Conservation (phyloP, 129 eudicot genomes). For the Kitagawia praeruptora region DNA sequence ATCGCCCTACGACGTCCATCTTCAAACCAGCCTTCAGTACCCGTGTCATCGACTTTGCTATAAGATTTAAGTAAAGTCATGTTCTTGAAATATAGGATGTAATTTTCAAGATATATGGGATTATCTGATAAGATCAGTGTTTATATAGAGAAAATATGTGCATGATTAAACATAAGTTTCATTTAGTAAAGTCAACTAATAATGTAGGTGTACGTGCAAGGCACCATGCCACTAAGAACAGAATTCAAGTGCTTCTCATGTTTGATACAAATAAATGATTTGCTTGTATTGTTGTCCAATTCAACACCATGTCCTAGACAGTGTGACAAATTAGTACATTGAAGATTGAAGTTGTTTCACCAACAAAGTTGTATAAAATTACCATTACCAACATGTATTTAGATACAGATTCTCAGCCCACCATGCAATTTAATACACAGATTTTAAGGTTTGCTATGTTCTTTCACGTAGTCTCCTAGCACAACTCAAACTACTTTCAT, state of each 20-base stretch:
- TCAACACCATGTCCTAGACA: background rate
- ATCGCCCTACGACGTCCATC: slow-evolving; percentile 27
- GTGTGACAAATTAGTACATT: background rate
- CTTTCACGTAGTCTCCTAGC: background rate
- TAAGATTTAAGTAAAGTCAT: slow-evolving; percentile 46
- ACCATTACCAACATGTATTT: background rate
- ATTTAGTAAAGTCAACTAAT: background rate
- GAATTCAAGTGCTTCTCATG: slow-evolving; percentile 4
- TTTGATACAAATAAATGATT: background rate
- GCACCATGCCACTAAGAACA: slow-evolving; percentile 20
- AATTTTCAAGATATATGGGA: background rate
- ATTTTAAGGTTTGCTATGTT: background rate
- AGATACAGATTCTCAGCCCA: background rate
- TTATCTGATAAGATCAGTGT: background rate
- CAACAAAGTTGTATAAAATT: background rate
- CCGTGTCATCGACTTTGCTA: slow-evolving; percentile 45
- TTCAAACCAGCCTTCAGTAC: slow-evolving; percentile 37
- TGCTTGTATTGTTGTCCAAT: background rate
- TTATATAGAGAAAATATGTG: slow-evolving; percentile 13
- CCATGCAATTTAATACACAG: background rate
- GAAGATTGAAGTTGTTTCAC: background rate
- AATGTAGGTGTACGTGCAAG: slow-evolving; percentile 30
- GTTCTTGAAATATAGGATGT: background rate
- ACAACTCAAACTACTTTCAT: background rate
- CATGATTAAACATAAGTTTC: background rate